These are phyloP conservation scores for Comarum palustre DNA, from an alignment of 306 rosid genomes.

Conservation along the genomic window DNA sequence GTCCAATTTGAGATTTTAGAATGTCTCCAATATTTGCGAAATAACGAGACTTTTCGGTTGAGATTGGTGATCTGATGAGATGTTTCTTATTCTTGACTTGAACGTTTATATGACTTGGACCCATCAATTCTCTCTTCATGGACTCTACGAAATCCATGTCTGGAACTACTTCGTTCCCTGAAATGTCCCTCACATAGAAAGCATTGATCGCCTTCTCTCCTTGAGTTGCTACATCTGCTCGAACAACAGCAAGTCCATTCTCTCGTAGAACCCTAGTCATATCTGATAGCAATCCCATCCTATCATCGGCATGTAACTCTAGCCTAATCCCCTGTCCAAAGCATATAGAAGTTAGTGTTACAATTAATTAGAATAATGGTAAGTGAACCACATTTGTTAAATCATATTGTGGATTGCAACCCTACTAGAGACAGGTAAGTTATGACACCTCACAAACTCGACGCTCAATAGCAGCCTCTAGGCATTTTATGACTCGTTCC, in stretches of 20 bases:
- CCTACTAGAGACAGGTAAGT: neutral
- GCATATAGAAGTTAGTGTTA: neutral
- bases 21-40: constrained; percentile 40
- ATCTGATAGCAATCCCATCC: constrained; percentile 58
- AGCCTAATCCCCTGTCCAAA: constrained; percentile 52
- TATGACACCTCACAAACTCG: constrained; percentile 55
- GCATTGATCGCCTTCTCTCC: constrained; percentile 58
- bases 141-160: constrained; percentile 53
- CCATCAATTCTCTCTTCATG: constrained; percentile 51
- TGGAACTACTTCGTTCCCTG: constrained; percentile 49
- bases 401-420: neutral
- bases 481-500: constrained; percentile 59
- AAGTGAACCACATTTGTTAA: neutral
- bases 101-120: constrained; percentile 34
- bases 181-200: constrained; percentile 57
- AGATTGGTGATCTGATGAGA: neutral
- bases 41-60: constrained; percentile 26
- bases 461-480: constrained; percentile 67
- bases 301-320: constrained; percentile 53
- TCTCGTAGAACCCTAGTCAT: constrained; percentile 66
- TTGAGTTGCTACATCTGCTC: constrained; percentile 66
- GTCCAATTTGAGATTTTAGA: constrained; percentile 40
- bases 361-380: neutral
- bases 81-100: constrained; percentile 39
- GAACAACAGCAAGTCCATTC: constrained; percentile 52